Conservation (phyloP, 495 filamentous ascomycete species). For the Talaromyces thailandensis region DNA sequence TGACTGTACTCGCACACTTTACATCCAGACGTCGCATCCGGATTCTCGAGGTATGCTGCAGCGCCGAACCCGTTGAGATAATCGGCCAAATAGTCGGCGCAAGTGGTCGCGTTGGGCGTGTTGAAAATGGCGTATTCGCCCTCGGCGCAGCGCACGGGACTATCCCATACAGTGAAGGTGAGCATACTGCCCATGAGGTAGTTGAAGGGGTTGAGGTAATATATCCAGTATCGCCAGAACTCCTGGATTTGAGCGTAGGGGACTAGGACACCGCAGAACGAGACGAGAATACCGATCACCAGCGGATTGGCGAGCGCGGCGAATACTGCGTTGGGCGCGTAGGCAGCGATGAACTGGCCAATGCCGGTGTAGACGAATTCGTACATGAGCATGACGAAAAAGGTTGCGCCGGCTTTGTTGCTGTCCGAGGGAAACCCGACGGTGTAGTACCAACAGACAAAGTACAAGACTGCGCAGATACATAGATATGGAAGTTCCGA, state of each 20-base stretch:
- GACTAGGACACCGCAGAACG: slow-evolving; percentile 43
- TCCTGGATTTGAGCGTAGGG: slow-evolving; percentile 39
- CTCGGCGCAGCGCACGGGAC: slow-evolving; percentile 43
- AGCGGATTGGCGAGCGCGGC: slow-evolving; percentile 47
- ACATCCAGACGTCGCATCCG: slow-evolving; percentile 44
- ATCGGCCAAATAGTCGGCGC: slow-evolving; percentile 45
- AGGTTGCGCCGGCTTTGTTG: slow-evolving; percentile 43
- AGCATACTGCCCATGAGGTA: slow-evolving; percentile 57
- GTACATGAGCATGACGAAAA: slow-evolving; percentile 47
- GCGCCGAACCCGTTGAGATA: slow-evolving; percentile 42
- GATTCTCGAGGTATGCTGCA: slow-evolving; percentile 42
- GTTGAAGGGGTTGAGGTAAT: slow-evolving; percentile 61
- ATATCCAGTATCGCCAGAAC: slow-evolving; percentile 69
- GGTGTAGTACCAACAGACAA: slow-evolving; percentile 45
- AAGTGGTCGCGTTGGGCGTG: slow-evolving; percentile 42
- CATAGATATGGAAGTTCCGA: slow-evolving; percentile 46
- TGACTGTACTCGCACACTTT: slow-evolving; percentile 44
- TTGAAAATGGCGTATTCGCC: slow-evolving; percentile 50
- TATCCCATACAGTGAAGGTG: slow-evolving; percentile 47
- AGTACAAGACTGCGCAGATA: slow-evolving; percentile 40
- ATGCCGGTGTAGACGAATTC: slow-evolving; percentile 49
- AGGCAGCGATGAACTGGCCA: slow-evolving; percentile 52
- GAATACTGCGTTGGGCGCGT: slow-evolving; percentile 45
- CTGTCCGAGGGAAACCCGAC: slow-evolving; percentile 23
- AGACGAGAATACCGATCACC: slow-evolving; percentile 45